Base-by-base conservation (phyloP, 495 filamentous ascomycete species). In the Lophium mytilinum region DNA sequence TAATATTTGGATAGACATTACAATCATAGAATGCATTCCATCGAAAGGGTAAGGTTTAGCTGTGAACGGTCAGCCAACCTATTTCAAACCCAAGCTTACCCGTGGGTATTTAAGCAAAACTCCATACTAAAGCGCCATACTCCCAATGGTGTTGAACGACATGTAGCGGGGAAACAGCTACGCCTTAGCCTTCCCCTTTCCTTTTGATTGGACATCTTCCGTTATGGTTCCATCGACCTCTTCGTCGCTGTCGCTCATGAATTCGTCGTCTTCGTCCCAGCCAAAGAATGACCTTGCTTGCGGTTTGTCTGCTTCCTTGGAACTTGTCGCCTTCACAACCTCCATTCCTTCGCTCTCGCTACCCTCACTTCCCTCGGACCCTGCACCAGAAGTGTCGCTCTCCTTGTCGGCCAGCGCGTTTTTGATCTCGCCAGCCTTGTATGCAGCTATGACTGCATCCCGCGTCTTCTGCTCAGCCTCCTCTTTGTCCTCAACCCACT, bases 401-500 rank as follows among this genome's bases (percentile, higher is more conserved):
- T 45, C 35, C 42, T 55, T 49, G 36, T 34, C 55, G 39, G 36
- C 42, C 61, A 67, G 18, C 46, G 55, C 50, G 51, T 80, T 76
- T 50, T 74, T 75, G 69, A 78, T 78, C 43, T 67, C 65, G 9
- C 78, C 80, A 55, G 78, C 76, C 73, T 83, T 86, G 77, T 96
- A 84, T 7, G 86, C 88, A 52, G 76, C 78, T 50, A 86, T 60
- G 35, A 96, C 90, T 1, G 90, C 94, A 62, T 93, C 88, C 43
- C 90, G 77, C 0, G 87, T 89, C 69, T 87, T 82, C 72, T 91
- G 87, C 56, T 80, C 83, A 51, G 81, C 83, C 68, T 92, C 90
- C 64, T 94, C 90, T 68, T 89, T 93, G 52, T 88, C 86, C 66
- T 96, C 91, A 43, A 95, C 81, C 91, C 93, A 98, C 71, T 91